Conservation (phyloP, 345 rosid genomes). For the Theobroma cacao region DNA sequence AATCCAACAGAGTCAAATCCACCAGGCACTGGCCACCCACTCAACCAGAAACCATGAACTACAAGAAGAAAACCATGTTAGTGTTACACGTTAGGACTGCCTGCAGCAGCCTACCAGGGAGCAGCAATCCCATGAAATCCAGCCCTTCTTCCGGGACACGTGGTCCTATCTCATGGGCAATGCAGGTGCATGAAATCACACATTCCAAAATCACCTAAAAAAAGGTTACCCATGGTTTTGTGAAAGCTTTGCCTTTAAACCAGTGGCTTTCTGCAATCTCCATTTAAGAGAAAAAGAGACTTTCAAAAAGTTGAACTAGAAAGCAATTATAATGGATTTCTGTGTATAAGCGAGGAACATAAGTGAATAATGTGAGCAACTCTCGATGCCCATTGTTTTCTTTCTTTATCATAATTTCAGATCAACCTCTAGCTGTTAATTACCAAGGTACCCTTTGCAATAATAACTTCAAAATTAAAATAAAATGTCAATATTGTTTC, state of each 20-base stretch:
- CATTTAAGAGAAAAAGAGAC: neutral
- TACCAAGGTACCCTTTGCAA: neutral
- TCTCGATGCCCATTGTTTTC: neutral
- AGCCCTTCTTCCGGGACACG: constrained; percentile 5
- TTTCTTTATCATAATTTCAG: neutral
- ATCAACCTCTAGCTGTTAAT: neutral
- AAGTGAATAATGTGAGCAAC: neutral
- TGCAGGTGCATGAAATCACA: neutral
- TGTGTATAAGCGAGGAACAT: neutral
- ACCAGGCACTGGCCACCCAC: neutral
- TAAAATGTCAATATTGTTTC: too few species aligned
- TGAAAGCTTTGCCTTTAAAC: constrained; percentile 10
- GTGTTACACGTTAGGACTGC: neutral
- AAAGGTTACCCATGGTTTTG: constrained; percentile 27
- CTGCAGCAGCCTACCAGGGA: neutral
- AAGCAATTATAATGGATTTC: neutral
- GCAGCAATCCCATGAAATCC: neutral
- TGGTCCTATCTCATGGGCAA: neutral
- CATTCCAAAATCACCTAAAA: neutral
- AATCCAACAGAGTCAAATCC: neutral
- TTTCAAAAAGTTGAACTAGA: too few species aligned
- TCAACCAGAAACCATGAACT: constrained; percentile 11
- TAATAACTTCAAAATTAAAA: neutral
- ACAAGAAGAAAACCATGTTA: neutral
- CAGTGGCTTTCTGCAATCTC: constrained; percentile 6